Evolutionary conservation across 768 basidiomycete species (phyloP).

Genomic region (Leccinum fibrillosum): DNA sequence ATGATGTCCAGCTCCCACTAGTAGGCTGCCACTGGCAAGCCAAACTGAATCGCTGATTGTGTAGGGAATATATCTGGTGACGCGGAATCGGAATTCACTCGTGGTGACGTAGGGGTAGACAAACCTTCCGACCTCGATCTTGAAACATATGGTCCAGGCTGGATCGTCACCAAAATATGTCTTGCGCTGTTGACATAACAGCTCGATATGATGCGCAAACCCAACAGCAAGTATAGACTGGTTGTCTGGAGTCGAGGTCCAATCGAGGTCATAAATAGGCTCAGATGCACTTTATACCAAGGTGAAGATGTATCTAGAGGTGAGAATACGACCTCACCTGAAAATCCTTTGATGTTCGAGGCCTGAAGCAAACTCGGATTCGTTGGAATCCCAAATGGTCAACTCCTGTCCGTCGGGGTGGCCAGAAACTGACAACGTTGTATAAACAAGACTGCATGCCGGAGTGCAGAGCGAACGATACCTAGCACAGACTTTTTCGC

Average conservation of each 20-base stretch:
- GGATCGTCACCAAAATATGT: conserved; percentile 84
- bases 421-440: conserved; percentile 50
- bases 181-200: conserved; percentile 93
- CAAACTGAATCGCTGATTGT: conserved; percentile 89
- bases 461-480: conserved; percentile 34
- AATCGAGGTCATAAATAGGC: conserved; percentile 80
- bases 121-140: conserved; percentile 67
- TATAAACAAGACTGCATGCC: conserved; percentile 1
- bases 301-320: not conserved
- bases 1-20: conserved; percentile 80
- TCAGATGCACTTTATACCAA: conserved; percentile 36
- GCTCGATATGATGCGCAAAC: conserved; percentile 70
- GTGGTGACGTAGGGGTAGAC: conserved; percentile 20
- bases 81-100: not conserved
- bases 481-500: conserved; percentile 89
- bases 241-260: conserved; percentile 87
- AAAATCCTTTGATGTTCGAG: conserved; percentile 70
- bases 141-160: conserved; percentile 72
- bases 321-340: conserved; percentile 39
- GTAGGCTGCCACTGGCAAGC: conserved; percentile 78
- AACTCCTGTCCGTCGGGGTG: conserved; percentile 66
- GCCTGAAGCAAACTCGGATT: conserved; percentile 90
- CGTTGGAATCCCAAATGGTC: conserved; percentile 95
- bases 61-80: conserved; percentile 64
- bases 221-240: conserved; percentile 92